Conservation (phyloP, 768 basidiomycete genomes). For the Podaxis sp. region DNA sequence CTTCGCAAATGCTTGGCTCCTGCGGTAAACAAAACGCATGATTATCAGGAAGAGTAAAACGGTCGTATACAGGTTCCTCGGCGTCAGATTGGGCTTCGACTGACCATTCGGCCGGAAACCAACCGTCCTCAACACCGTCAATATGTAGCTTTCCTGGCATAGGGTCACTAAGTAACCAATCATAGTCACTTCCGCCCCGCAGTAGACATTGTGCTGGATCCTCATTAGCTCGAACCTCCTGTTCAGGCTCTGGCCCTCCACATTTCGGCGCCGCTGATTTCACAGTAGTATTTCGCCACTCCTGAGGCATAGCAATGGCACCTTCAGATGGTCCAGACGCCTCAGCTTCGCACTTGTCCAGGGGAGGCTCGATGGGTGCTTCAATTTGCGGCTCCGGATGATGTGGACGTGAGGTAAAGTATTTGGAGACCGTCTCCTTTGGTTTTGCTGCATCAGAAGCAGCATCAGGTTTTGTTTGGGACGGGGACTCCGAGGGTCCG, state of each 20-base stretch:
- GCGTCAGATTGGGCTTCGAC: not conserved
- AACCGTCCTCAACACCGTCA: not conserved
- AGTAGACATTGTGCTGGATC: not conserved
- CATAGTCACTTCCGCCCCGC: not conserved
- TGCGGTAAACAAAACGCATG: not conserved
- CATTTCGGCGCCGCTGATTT: not conserved
- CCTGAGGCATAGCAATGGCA: not conserved
- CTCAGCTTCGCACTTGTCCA: not conserved
- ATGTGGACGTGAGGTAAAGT: not conserved
- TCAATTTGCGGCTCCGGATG: not conserved
- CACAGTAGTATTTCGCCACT: not conserved
- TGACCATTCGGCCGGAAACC: not conserved
- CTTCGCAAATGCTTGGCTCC: not conserved
- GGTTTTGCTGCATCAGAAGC: not conserved
- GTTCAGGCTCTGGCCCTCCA: not conserved
- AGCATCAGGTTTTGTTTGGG: not conserved
- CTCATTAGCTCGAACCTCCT: not conserved
- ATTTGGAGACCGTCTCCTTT: not conserved
- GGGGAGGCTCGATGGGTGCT: not conserved
- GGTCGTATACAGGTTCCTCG: not conserved
- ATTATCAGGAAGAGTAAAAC: not conserved
- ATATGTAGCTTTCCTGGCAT: not conserved
- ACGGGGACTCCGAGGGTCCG: constrained; percentile 13
- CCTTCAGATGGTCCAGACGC: not conserved
- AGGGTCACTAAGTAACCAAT: constrained; percentile 12